These are phyloP conservation scores for Leucoagaricus sp. DNA, from an alignment of 1,284 basidiomycete genomes.

Conservation along the genomic window DNA sequence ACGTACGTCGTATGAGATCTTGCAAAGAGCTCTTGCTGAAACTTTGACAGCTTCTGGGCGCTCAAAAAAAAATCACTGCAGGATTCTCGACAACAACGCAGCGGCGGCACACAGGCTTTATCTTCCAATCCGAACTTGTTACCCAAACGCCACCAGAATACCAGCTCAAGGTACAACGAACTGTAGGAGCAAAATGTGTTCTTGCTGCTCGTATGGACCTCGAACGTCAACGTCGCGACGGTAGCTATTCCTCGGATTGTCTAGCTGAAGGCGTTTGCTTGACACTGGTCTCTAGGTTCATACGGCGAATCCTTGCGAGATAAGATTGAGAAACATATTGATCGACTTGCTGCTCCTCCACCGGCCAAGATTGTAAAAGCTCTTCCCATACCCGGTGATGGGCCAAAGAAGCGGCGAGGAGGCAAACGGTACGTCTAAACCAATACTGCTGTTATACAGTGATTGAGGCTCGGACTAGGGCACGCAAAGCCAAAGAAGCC, in stretches of 20 bases:
- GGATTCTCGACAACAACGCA: slow-evolving; percentile 84
- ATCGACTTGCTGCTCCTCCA: slow-evolving; percentile 91
- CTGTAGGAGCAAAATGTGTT: slow-evolving; percentile 89
- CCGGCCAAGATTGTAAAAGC: slow-evolving; percentile 95
- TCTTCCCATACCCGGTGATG: slow-evolving; percentile 94
- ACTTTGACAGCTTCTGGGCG: slow-evolving; percentile 79
- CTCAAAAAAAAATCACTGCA: slow-evolving; percentile 87
- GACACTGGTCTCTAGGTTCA: slow-evolving; percentile 45
- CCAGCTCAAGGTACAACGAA: slow-evolving; percentile 89
- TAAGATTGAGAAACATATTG: slow-evolving; percentile 90
- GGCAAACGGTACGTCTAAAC: slow-evolving; percentile 74
- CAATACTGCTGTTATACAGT: slow-evolving; percentile 3
- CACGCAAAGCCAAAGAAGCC: slow-evolving; percentile 95
- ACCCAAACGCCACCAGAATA: slow-evolving; percentile 89
- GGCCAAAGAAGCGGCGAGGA: slow-evolving; percentile 92
- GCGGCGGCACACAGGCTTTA: slow-evolving; percentile 93
- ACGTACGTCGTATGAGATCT: slow-evolving; percentile 55
- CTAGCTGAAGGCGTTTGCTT: background rate
- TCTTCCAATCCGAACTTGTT: slow-evolving; percentile 91
- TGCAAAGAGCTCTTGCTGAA: background rate
- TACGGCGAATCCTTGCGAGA: slow-evolving; percentile 83
- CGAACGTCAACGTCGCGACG: slow-evolving; percentile 75
- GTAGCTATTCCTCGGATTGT: slow-evolving; percentile 39
- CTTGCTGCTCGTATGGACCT: slow-evolving; percentile 94
- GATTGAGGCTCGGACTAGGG: slow-evolving; percentile 48